Evolutionary conservation across 768 basidiomycete genomes (phyloP).

Genomic region (Coprinopsis sp.): DNA sequence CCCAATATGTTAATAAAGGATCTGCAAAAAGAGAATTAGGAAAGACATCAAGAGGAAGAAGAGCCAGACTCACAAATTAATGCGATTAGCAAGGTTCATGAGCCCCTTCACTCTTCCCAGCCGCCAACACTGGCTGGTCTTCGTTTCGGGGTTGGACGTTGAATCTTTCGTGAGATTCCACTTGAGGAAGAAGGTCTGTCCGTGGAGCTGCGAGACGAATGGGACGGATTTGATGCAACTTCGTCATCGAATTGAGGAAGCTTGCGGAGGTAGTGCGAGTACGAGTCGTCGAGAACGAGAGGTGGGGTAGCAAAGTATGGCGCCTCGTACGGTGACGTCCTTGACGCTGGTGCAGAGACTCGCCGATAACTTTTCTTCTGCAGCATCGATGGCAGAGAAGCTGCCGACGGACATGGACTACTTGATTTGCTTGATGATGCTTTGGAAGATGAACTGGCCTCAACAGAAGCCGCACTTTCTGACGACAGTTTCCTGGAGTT

Average conservation of each 20-base stretch:
- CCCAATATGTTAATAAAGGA: background rate
- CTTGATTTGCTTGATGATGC: slow-evolving; percentile 10
- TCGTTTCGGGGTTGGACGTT: slow-evolving; percentile 20
- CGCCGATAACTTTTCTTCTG: slow-evolving; percentile 26
- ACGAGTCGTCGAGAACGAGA: slow-evolving; percentile 18
- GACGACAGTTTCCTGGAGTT: slow-evolving; percentile 3
- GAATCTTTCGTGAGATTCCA: background rate
- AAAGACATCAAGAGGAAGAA: background rate
- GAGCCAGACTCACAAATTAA: slow-evolving; percentile 10
- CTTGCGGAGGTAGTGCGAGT: slow-evolving; percentile 19
- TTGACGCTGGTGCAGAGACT: slow-evolving; percentile 27
- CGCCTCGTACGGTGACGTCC: slow-evolving; percentile 40
- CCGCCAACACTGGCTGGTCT: slow-evolving; percentile 31
- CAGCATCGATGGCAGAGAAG: background rate
- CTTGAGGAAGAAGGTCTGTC: background rate
- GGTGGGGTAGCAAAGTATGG: slow-evolving; percentile 44
- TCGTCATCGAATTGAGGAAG: slow-evolving; percentile 26
- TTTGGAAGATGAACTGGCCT: slow-evolving; percentile 12
- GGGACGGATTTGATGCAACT: slow-evolving; percentile 10
- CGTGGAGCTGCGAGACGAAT: slow-evolving; percentile 8
- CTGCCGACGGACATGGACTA: slow-evolving; percentile 10
- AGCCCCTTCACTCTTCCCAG: slow-evolving; percentile 9
- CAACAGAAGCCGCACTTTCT: too few species aligned
- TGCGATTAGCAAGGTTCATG: background rate
- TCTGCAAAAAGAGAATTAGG: background rate